Evolutionary conservation across 2,329 filamentous ascomycete genomes (phyloP).

Genomic region (Blastomyces percursus): DNA sequence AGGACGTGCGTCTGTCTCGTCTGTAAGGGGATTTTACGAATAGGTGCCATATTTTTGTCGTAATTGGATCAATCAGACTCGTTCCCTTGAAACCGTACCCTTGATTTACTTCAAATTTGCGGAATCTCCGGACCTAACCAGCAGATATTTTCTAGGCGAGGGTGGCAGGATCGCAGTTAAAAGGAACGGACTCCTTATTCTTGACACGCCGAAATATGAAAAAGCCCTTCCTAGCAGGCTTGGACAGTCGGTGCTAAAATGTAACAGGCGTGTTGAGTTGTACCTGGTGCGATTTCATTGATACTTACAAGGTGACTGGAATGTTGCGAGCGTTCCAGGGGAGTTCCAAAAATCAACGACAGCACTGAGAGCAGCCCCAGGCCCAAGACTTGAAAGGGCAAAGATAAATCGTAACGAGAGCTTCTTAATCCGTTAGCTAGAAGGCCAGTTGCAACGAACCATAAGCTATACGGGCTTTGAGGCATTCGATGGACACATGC

Average conservation of each 20-base stretch:
- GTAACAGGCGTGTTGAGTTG: constrained; percentile 5
- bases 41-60: constrained; percentile 12
- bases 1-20: constrained; percentile 13
- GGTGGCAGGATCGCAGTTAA: neutral
- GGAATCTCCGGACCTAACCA: neutral
- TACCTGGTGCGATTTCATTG: neutral
- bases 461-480: neutral
- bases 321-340: neutral
- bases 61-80: neutral
- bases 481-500: neutral
- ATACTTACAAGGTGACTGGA: neutral
- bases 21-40: constrained; percentile 3
- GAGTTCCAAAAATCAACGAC: constrained; percentile 4
- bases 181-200: neutral
- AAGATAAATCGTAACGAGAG: neutral
- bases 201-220: neutral
- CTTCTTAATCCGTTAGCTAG: neutral
- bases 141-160: neutral
- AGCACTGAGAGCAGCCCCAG: neutral
- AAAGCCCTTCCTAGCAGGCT: neutral
- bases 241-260: constrained; percentile 9
- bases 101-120: neutral
- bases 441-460: neutral
- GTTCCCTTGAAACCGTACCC: neutral
- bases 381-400: neutral